Base-by-base conservation (phyloP, 2,329 filamentous ascomycete species). In the Cladosporium phlei region DNA sequence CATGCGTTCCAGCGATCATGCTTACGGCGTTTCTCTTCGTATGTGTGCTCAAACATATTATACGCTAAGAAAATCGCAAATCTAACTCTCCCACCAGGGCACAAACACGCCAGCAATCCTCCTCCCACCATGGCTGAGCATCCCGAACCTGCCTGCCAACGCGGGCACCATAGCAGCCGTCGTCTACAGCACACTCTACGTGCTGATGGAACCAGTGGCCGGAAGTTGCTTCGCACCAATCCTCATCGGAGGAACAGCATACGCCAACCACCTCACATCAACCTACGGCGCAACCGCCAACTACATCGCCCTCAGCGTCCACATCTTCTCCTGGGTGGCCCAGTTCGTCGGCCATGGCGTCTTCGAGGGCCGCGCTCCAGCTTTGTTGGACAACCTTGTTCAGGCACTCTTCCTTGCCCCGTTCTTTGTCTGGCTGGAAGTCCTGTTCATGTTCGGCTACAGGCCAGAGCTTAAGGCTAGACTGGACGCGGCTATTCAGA, bases 381-480 rank as follows among this genome's bases (percentile, higher is more conserved):
- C 90, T 4, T 71, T 97, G 53, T 72, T 97, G 38, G 90, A 97
- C 69, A 97, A 96, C 61, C 70, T 97, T 32, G 76, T 94, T 38
- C 93, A 97, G 69, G 90, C 93, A 21, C 68, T 97, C 54, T 91
- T 97, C 61, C 76, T 97, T 19, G 93, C 93, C 0, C 93, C 93
- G 7, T 85, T 98, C 61, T 98, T 97, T 59, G 91, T 97, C 49
- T 98, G 93, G 87, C 85, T 98, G 59, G 90, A 97, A 71, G 70
- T 94, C 19, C 76, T 98, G 20, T 98, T 98, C 73, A 82, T 77
- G 60, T 79, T 94, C 40, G 93, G 93, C 38, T 98, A 97, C 69
- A 80, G 93, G 50, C 86, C 84, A 1, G 89, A 95, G 66, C 74
- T 98, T 56, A 88, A 91, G 70, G 77, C 78, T 51, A 81, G 91